Base-by-base conservation (phyloP, 2,329 filamentous ascomycete species). In the Fusarium sp. region DNA sequence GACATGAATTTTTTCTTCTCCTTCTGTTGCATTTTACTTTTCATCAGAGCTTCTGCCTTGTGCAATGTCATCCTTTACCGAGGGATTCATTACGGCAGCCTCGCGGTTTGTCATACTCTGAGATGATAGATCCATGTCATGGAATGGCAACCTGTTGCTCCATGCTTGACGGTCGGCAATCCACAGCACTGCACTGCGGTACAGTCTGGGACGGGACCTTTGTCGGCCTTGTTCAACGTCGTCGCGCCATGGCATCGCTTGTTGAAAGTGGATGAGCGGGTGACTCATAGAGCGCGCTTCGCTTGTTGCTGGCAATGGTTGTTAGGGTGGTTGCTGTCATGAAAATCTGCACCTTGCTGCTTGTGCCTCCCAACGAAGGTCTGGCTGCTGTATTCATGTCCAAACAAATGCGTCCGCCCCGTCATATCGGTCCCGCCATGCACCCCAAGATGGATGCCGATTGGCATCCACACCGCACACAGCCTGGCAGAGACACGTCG, bases 371-470 rank as follows among this genome's bases (percentile, higher is more conserved):
- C 75, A 78, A 76, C 76, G 71, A 77, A 76, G 76, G 75, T 79
- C 69, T 69, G 72, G 61, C 72, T 73, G 69, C 68, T 79, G 78
- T 80, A 70, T 80, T 79, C 77, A 78, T 79, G 77, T 79, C 79
- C 78, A 80, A 80, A 75, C 73, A 52, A 69, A 76, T 69, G 60
- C 69, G 65, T 66, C 70, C 72, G 71, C 75, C 76, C 74, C 68
- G 76, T 79, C 74, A 72, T 77, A 76, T 77, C 72, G 72, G 78
- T 72, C 78, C 74, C 75, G 72, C 74, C 66, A 67, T 74, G 70
- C 63, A 76, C 75, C 72, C 71, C 71, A 69, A 75, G 60, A 69
- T 66, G 66, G 70, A 64, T 73, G 68, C 77, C 77, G 77, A 80
- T 80, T 80, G 78, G 79, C 69, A 73, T 70, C 63, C 68, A 65